Conservation (phyloP, 306 rosid genomes). For the Casuarina cunninghamiana region DNA sequence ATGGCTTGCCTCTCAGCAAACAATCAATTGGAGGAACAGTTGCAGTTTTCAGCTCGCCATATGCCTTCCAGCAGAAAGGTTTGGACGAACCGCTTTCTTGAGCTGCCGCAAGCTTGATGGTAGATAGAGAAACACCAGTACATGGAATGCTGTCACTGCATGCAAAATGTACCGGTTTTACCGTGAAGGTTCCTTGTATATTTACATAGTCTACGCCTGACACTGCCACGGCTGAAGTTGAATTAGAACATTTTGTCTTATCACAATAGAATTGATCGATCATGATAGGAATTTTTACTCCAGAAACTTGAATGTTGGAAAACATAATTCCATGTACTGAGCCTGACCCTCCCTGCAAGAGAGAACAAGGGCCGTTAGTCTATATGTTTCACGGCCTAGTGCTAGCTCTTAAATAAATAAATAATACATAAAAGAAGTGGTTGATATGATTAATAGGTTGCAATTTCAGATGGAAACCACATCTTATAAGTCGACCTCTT, state of each 20-base stretch:
- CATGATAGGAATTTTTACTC: conserved; percentile 56
- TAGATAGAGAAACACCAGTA: conserved; percentile 58
- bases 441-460: neutral
- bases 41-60: conserved; percentile 60
- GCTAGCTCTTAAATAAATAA: neutral
- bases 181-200: conserved; percentile 64
- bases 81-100: conserved; percentile 20
- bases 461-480: too few relatives aligned
- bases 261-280: conserved; percentile 90
- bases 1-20: conserved; percentile 49
- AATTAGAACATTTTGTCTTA: conserved; percentile 48
- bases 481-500: too few relatives aligned
- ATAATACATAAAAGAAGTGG: too few relatives aligned
- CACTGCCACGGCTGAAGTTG: conserved; percentile 73
- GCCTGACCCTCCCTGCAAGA: conserved; percentile 81
- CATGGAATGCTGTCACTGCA: conserved; percentile 85
- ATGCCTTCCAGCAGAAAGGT: conserved; percentile 86
- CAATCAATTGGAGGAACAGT: conserved; percentile 66
- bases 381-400: neutral
- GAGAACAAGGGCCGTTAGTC: neutral
- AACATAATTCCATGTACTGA: conserved; percentile 63
- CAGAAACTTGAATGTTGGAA: conserved; percentile 74
- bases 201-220: conserved; percentile 57
- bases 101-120: conserved; percentile 49
- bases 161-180: conserved; percentile 59